Conservation (phyloP, 306 rosid genomes). For the Vigna trinervia region DNA sequence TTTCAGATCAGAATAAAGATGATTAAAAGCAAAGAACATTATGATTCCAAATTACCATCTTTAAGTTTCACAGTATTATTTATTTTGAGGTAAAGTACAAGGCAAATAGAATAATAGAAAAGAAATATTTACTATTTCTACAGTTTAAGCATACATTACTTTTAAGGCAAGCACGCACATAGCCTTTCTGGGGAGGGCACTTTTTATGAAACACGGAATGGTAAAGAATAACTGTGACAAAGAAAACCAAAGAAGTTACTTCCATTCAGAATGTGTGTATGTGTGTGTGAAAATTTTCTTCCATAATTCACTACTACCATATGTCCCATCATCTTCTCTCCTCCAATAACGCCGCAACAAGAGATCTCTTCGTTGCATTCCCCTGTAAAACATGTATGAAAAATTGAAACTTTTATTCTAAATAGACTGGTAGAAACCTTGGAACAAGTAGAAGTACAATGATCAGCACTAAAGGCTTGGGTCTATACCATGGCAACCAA, state of each 20-base stretch:
- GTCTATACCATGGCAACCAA: constrained; percentile 92
- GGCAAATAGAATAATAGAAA: constrained; percentile 35
- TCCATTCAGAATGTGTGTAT: constrained; percentile 31
- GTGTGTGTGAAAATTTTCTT: background rate
- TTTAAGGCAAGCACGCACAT: constrained; percentile 96
- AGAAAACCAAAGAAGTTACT: constrained; percentile 52
- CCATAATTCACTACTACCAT: constrained; percentile 65
- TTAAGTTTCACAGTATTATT: constrained; percentile 12
- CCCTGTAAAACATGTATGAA: constrained; percentile 62
- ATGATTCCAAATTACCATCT: constrained; percentile 32
- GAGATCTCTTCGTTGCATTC: constrained; percentile 89
- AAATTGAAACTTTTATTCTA: constrained; percentile 11
- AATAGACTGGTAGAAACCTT: constrained; percentile 20
- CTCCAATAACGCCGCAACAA: constrained; percentile 96
- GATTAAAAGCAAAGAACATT: constrained; percentile 36
- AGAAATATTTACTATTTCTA: constrained; percentile 36
- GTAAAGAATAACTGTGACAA: constrained; percentile 81
- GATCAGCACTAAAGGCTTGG: constrained; percentile 47
- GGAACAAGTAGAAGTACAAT: constrained; percentile 40
- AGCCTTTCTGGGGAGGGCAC: constrained; percentile 79
- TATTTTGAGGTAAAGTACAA: constrained; percentile 30
- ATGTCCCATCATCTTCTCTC: constrained; percentile 98
- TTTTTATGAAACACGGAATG: constrained; percentile 91
- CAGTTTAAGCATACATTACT: constrained; percentile 83
- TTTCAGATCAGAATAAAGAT: constrained; percentile 41